Conservation (phyloP, 1,139 yeast genomes). For the Schizosaccharomyces versatilis region DNA sequence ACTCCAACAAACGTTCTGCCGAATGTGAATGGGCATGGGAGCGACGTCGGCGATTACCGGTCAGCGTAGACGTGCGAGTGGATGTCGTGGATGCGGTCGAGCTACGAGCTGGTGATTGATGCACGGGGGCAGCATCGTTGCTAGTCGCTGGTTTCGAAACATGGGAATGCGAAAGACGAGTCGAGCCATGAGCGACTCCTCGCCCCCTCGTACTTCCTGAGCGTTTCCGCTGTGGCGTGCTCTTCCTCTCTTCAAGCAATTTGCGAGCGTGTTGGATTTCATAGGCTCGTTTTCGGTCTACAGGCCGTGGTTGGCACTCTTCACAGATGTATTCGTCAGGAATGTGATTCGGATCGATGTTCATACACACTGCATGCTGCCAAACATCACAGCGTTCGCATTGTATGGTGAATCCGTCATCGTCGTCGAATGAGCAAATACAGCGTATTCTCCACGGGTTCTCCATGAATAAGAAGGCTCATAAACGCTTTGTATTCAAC, state of each 20-base stretch:
- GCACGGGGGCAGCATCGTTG: background rate
- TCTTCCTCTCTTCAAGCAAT: constrained; percentile 12
- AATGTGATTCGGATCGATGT: constrained; percentile 46
- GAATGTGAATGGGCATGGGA: too few relatives aligned
- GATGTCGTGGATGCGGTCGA: background rate
- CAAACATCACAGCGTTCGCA: constrained; percentile 83
- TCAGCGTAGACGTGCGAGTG: background rate
- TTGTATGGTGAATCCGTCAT: constrained; percentile 72
- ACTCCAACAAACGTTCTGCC: too few relatives aligned
- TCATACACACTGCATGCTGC: constrained; percentile 95
- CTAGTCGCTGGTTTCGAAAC: background rate
- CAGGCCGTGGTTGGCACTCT: constrained; percentile 45
- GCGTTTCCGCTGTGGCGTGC: constrained; percentile 5
- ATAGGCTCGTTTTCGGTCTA: constrained; percentile 30
- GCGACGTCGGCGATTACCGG: too few relatives aligned
- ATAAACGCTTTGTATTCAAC: too few relatives aligned
- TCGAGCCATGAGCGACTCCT: background rate
- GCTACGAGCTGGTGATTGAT: background rate
- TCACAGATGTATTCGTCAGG: constrained; percentile 75
- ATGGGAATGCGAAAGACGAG: background rate
- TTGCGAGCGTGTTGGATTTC: constrained; percentile 15
- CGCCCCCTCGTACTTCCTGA: constrained; percentile 2
- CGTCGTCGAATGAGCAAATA: constrained; percentile 70
- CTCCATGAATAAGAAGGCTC: too few relatives aligned
- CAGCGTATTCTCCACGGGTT: constrained; percentile 37